These are phyloP conservation scores for Piper longum DNA, from an alignment of 164 flowering plant species.

Conservation along the genomic window DNA sequence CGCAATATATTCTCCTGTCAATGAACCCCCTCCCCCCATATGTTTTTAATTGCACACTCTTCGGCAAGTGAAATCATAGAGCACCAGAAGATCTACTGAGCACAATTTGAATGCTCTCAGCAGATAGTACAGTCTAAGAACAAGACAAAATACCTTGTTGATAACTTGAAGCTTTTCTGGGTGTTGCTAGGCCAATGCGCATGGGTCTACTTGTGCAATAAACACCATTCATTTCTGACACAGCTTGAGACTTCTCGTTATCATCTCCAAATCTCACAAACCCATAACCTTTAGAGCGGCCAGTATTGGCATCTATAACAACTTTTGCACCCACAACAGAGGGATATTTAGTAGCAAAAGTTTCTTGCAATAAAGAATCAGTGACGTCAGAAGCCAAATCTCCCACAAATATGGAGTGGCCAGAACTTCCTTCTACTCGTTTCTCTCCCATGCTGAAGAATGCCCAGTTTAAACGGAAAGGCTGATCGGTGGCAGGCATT, in stretches of 20 bases:
- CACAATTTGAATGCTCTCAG: no score
- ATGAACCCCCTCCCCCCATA: no score
- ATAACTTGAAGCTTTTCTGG: conserved; percentile 71
- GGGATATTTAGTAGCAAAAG: conserved; percentile 62
- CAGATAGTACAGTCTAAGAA: not conserved
- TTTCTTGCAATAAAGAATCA: conserved; percentile 73
- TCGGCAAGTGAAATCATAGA: no score
- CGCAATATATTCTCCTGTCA: no score
- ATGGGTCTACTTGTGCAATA: conserved; percentile 87
- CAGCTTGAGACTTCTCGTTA: conserved; percentile 61
- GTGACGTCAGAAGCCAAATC: conserved; percentile 92
- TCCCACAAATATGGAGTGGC: conserved; percentile 93
- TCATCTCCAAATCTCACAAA: conserved; percentile 98
- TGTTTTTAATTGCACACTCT: no score
- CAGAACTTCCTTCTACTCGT: conserved; percentile 70
- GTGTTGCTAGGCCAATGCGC: conserved; percentile 94
- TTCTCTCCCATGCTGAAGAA: conserved; percentile 78
- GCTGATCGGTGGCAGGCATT: conserved; percentile 85
- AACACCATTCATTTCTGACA: conserved; percentile 89
- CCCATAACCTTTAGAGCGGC: conserved; percentile 94
- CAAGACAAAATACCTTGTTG: conserved; percentile 23
- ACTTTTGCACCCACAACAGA: conserved; percentile 96
- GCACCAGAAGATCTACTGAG: no score
- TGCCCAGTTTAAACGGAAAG: conserved; percentile 91
- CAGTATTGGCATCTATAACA: conserved; percentile 87